Base-by-base conservation (phyloP, 148 eudicot species). In the Silene uniflora region DNA sequence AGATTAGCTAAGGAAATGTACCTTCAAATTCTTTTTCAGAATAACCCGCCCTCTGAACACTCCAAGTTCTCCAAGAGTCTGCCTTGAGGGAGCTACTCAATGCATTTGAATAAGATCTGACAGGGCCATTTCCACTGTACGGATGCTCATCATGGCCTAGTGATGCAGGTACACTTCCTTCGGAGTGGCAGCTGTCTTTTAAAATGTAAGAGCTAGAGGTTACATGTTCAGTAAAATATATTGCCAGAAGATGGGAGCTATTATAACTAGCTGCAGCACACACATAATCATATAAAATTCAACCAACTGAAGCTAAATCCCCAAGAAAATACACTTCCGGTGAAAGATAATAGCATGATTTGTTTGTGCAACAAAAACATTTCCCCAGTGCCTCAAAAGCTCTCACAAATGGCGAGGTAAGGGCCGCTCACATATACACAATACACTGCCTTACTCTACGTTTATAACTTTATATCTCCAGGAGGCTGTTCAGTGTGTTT, bases 1-100 rank as follows among this genome's bases (percentile, higher is more conserved):
- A 18, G 27, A 55, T 55, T 18, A 23, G 25, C 5, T 12, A 73
- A 44, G 64, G 74, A 73, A 25, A 18, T 58, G 55, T 84, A 91
- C 97, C 98, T 86, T 90, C 93, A 86, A 91, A 89, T 63, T 87
- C 86, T 10, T 60, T 73, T 56, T 78, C 76, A 13, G 82, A 80
- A 79, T 79, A 76, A 67, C 90, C 92, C 24, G 91, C 88, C 75
- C 89, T 83, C 52, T 80, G 85, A 78, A 71, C 67, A 78, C 91
- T 89, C 92, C 94, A 91, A 25, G 82, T 75, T 83, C 78, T 84
- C 94, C 92, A 88, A 71, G 76, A 67, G 27, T 88, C 85, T 27
- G 87, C 80, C 61, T 79, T 76, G 21, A 58, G 35, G n/a, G 78
- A 83, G 78, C 80, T 80, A 79, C 65, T 78, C 58, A 71, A 69